Evolutionary conservation across 331 rosid species (phyloP), one percentile per base, ranked within the genome.

Genomic region (Quercus lobata): DNA sequence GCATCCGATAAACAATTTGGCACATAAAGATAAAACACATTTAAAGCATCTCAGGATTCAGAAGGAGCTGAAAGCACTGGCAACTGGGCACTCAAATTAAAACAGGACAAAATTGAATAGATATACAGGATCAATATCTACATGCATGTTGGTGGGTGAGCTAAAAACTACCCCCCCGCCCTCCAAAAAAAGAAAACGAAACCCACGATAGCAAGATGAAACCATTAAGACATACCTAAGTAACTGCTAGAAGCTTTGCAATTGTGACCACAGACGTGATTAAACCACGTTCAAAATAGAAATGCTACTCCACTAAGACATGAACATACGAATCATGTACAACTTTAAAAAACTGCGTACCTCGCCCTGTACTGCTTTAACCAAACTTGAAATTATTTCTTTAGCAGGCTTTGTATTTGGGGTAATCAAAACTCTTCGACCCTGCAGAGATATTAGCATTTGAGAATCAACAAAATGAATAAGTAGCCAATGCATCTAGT

Each of bases 331-430:
- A n/a, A 19, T 52, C 54, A 76, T 80, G 63, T 68, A 62, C 32
- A 69, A 71, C 57, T 1, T 29, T 18, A 81, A 44, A 77, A 57
- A 84, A 74, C 57, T 66, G 75, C 79, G 79, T 79, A 93, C 99
- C 93, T 91, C 90, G 55, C 99, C 99, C 66, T 81, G 87, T 68
- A 96, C 97, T 55, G 94, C 92, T 80, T 77, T 90, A 17, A 89
- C 93, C 88, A 96, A 87, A 55, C 83, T 85, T 57, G 91, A 88
- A 73, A 96, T 78, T 29, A 82, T 86, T 80, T 89, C 98, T 85
- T 78, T 91, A 75, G 93, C 90, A n/a, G 99, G 99, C 79, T 93
- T 93, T 60, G 91, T 87, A 74, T 84, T 93, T 76, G 94, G 90
- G 77, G 98, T 96, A 86, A 92, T 79, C 85, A 91, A 87, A 74